These are phyloP conservation scores for Penicillium sclerotigenum DNA, from an alignment of 2,329 filamentous ascomycete genomes.

Conservation along the genomic window DNA sequence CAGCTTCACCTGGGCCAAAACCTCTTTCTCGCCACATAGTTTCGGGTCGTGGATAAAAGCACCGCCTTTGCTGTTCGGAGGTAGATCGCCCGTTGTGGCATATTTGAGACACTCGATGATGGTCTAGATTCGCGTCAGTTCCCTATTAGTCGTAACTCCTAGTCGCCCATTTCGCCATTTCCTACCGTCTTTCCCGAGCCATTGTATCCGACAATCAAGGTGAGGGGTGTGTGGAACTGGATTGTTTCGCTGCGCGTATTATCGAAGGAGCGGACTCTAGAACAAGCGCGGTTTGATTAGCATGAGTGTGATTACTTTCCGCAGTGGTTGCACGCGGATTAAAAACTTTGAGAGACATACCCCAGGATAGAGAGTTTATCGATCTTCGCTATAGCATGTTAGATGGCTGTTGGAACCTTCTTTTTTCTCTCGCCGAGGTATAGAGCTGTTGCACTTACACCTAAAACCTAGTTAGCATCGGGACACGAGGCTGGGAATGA, in stretches of 20 bases:
- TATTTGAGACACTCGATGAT: constrained; percentile 99
- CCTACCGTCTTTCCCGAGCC: constrained; percentile 86
- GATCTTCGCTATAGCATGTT: constrained; percentile 63
- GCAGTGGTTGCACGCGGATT: background rate
- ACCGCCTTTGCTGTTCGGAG: constrained; percentile 82
- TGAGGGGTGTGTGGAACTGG: constrained; percentile 83
- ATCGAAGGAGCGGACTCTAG: constrained; percentile 78
- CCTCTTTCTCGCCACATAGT: constrained; percentile 76
- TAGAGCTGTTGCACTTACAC: constrained; percentile 29
- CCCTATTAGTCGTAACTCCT: background rate
- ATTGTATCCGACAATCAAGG: constrained; percentile 94
- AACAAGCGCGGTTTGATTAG: constrained; percentile 1
- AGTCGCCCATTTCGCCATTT: background rate
- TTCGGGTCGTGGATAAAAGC: constrained; percentile 98
- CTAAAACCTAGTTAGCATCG: constrained; percentile 22
- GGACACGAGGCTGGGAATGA: background rate
- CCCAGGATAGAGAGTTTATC: constrained; percentile 85
- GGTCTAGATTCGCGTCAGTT: constrained; percentile 51
- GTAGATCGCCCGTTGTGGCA: constrained; percentile 89
- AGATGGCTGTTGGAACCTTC: constrained; percentile 1
- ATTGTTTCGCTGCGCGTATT: constrained; percentile 72
- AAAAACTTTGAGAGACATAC: constrained; percentile 35
- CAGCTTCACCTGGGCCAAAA: constrained; percentile 86
- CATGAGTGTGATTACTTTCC: background rate
- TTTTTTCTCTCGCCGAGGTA: background rate